phyloP scores from a whole-genome alignment of 1,284 basidiomycete species.

The Pseudomicrostroma phylloplanum region DNA sequence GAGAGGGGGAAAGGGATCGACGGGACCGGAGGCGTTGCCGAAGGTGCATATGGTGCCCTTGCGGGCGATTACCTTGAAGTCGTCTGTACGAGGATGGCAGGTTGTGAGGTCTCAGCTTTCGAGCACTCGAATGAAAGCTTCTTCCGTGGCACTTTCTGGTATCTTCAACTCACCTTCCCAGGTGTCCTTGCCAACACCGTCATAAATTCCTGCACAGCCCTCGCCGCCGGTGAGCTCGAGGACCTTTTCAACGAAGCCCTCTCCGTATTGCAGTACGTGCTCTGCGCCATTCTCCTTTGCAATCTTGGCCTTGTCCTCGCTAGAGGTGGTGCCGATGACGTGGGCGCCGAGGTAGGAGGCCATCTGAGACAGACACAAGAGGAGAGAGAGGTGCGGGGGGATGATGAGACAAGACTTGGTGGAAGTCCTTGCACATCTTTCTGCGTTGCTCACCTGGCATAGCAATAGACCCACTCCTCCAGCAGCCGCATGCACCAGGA shows the following conservation, averaged over 20 bases:
- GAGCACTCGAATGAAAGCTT: slow-evolving; percentile 23
- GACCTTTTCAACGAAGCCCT: slow-evolving; percentile 20
- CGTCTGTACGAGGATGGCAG: slow-evolving; percentile 60
- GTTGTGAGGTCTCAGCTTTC: slow-evolving; percentile 4
- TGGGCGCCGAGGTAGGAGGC: slow-evolving; percentile 63
- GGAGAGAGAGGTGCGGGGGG: no score
- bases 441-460: slow-evolving; percentile 51
- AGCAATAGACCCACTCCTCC: slow-evolving; percentile 62
- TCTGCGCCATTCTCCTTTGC: slow-evolving; percentile 75
- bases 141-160: slow-evolving; percentile 36
- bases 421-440: no score
- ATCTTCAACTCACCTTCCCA: slow-evolving; percentile 66
- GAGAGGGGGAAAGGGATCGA: slow-evolving; percentile 62
- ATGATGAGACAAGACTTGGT: not conserved
- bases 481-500: slow-evolving; percentile 82
- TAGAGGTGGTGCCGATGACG: slow-evolving; percentile 91
- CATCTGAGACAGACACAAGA: slow-evolving; percentile 29
- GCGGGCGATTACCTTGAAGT: slow-evolving; percentile 66
- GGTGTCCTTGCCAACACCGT: slow-evolving; percentile 72
- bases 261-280: slow-evolving; percentile 71
- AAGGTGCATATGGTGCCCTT: slow-evolving; percentile 65
- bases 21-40: slow-evolving; percentile 80
- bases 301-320: slow-evolving; percentile 72
- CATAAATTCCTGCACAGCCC: slow-evolving; percentile 75
- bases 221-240: slow-evolving; percentile 69